Base-by-base conservation (phyloP, 2,329 filamentous ascomycete genomes). In the Ophiocordyceps unilateralis region DNA sequence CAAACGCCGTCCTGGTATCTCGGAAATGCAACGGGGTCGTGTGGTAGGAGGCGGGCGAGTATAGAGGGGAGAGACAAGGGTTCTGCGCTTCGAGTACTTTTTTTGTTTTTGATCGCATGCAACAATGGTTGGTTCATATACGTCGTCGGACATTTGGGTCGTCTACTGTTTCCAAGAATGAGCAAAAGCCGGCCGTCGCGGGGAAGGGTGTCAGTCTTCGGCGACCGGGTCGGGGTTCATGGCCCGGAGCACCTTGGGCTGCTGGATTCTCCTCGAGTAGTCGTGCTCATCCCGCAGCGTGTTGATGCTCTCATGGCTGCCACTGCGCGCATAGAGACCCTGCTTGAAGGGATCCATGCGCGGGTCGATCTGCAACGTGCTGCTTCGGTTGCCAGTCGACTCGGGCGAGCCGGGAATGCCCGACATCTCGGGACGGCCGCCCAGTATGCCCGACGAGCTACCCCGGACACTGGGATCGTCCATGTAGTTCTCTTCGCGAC, bases 221-320 rank as follows among this genome's bases (percentile, higher is more conserved):
- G 34, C 36, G 20, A 52, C 58, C 1, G 72, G 72, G 50, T 80
- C 75, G 4, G 76, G 75, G 51, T 81, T 81, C 24, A 66, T 75
- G 9, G 75, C 74, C 48, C 76, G 66, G n/a, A 81, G 63, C 8
- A 79, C 72, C 51, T 70, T 63, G 10, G 69, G 66, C 38, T 67
- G 61, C 41, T 70, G 70, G 14, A 80, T 74, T 49, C 67, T 65
- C 48, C 76, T 64, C 34, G 76, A 79, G 53, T 81, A 81, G 49
- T 81, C 76, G 45, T 76, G 74, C 47, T 80, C 74, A 53, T 81
- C 76, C 44, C 71, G 71, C 5, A 81, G 59, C 1, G 76, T 79
- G 49, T 73, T 73, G 53, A 81, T 60, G 53, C 75, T 80, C 54
- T 80, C 76, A 47, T 69, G 69, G 50, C 75, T 79, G 55, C 70